Evolutionary conservation across 106 monocot genomes (phyloP), one percentile per base, ranked within the genome.

Genomic region (Alisma plantagoaquatica): DNA sequence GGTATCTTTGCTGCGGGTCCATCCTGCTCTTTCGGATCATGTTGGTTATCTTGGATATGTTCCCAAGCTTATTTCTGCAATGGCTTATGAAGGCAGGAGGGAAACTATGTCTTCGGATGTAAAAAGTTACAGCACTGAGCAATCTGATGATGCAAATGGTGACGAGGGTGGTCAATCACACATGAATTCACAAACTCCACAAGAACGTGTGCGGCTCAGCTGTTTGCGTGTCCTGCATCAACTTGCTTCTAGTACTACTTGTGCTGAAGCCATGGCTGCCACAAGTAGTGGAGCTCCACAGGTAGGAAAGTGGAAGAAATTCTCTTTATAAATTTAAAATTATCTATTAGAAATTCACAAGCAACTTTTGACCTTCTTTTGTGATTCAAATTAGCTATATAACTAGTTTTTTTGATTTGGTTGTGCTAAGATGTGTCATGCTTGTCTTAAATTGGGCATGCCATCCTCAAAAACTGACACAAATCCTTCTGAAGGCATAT

Each of bases 181-280:
- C 3, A 20, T 64, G 11, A 47, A 33, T 58, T 66, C 58, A 43
- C 85, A 81, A 58, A 90, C 85, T 15, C 71, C 74, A 20, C 98
- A 90, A 69, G 98, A 85, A 65, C 81, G 81, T 26, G 90, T 98
- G 9, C 89, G 98, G 22, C 89, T 90, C 46, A 98, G 98, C 71
- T 89, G 89, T 64, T 79, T 98, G 49, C 72, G 84, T 22, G 82
- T 98, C 8, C 42, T 98, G 22, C 98, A 98, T 76, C 98, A 98
- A 54, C 70, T 98, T 59, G 90, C 98, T 19, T 90, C 90, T 58
- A 98, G 98, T 65, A 98, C 89, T 56, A 86, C 74, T 61, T 90
- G 98, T 75, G 98, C 98, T 8, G 98, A 98, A 68, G 89, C 98
- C 75, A 98, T 98, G 98, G 98, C 98, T 33, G 81, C 98, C 33